phyloP scores from a whole-genome alignment of 352 stramenopile genomes.

The Saprolegnia diclina region DNA sequence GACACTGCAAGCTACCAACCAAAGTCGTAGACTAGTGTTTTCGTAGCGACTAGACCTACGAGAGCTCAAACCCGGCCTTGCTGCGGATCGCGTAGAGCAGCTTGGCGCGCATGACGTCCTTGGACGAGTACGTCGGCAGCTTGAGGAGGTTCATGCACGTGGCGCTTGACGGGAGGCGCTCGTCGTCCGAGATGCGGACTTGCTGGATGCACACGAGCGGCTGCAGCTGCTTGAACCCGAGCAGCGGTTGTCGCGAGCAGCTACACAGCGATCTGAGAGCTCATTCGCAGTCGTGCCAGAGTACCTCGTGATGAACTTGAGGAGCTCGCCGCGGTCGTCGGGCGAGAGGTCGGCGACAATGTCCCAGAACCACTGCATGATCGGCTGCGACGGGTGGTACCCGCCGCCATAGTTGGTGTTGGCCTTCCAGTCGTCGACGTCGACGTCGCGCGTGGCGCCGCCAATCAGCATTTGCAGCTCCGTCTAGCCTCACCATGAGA shows the following conservation, averaged over 20 bases:
- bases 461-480: conserved; percentile 94
- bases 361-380: conserved; percentile 78
- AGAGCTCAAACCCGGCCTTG: conserved; percentile 96
- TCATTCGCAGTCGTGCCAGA: conserved; percentile 27
- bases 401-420: conserved; percentile 92
- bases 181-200: conserved; percentile 64
- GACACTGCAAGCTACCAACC: too few relatives aligned
- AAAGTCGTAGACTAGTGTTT: too few relatives aligned
- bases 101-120: conserved; percentile 92
- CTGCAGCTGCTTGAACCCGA: conserved; percentile 91
- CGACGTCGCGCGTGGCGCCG: conserved; percentile 87
- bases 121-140: conserved; percentile 94
- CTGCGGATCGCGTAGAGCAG: conserved; percentile 94
- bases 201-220: conserved; percentile 94
- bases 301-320: conserved; percentile 96
- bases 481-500: conserved; percentile 34
- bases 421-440: conserved; percentile 91
- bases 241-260: conserved; percentile 84
- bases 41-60: conserved; percentile 40
- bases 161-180: conserved; percentile 65
- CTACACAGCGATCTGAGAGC: conserved; percentile 8
- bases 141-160: conserved; percentile 99
- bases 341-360: conserved; percentile 68
- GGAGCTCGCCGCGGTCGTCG: conserved; percentile 84
- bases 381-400: conserved; percentile 83